These are phyloP conservation scores for Tilletia caries DNA, from an alignment of 1,284 basidiomycete species.

Conservation along the genomic window DNA sequence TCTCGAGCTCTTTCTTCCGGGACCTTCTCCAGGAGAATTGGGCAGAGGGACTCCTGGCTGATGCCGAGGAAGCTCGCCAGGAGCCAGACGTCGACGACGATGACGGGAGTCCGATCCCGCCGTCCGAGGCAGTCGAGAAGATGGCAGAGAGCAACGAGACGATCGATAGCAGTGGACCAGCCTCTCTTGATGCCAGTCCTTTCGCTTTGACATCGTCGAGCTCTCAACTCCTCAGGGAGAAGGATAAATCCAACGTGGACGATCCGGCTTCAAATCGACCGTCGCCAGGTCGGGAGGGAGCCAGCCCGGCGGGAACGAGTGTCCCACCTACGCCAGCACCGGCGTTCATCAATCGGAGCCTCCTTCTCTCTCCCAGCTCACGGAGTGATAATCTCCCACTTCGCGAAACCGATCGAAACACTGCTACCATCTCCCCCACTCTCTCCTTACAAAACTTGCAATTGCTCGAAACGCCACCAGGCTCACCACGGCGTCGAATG, in stretches of 20 bases:
- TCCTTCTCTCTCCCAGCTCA: slow-evolving; percentile 3
- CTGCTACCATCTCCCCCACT: neutral
- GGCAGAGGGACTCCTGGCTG: slow-evolving; percentile 25
- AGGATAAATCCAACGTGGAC: slow-evolving; percentile 17
- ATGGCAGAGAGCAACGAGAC: slow-evolving; percentile 4
- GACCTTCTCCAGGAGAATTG: slow-evolving; percentile 29
- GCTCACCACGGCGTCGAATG: slow-evolving; percentile 16
- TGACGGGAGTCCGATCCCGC: neutral
- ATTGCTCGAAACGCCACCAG: slow-evolving; percentile 26
- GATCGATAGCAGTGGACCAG: neutral
- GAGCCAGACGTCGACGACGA: neutral
- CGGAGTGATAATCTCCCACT: neutral
- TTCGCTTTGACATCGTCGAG: too few relatives aligned
- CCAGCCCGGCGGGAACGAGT: too few relatives aligned
- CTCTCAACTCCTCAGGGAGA: neutral
- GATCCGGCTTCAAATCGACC: neutral
- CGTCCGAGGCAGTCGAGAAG: neutral
- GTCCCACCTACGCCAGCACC: neutral
- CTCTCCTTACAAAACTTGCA: slow-evolving; percentile 16
- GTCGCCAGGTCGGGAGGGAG: too few relatives aligned
- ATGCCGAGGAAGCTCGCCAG: neutral
- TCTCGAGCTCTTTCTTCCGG: slow-evolving; percentile 34
- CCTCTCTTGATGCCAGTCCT: neutral
- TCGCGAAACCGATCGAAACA: neutral
- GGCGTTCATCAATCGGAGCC: neutral